Conservation (phyloP, 345 rosid species). For the Arabis alpina region DNA sequence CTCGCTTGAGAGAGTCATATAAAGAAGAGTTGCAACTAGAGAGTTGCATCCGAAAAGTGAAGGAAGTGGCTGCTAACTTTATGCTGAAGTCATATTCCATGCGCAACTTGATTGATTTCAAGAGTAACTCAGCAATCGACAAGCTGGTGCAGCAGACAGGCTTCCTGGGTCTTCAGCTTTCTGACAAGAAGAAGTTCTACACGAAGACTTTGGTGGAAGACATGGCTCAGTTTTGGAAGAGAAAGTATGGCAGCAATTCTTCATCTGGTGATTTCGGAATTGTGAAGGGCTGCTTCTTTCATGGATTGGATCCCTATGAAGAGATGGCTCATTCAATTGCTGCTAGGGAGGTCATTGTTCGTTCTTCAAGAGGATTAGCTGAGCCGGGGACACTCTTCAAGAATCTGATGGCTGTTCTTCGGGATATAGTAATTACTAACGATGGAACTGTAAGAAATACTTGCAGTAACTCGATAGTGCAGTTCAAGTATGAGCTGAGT, state of each 20-base stretch:
- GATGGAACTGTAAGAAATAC: constrained; percentile 94
- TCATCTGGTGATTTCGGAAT: constrained; percentile 79
- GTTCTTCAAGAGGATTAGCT: constrained; percentile 86
- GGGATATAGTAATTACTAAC: constrained; percentile 83
- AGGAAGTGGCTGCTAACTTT: constrained; percentile 54
- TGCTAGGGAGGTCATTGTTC: constrained; percentile 84
- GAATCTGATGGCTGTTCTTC: constrained; percentile 93
- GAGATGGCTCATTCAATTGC: constrained; percentile 86
- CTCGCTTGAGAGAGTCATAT: constrained; percentile 57
- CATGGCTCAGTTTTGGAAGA: constrained; percentile 61
- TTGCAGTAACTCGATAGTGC: constrained; percentile 81
- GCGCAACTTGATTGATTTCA: constrained; percentile 76
- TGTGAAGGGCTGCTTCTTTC: constrained; percentile 71
- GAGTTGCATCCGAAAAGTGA: constrained; percentile 58
- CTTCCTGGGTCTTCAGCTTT: constrained; percentile 83
- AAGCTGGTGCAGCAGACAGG: constrained; percentile 90
- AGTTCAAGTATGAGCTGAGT: constrained; percentile 71
- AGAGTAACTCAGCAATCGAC: constrained; percentile 68
- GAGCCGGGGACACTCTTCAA: constrained; percentile 97
- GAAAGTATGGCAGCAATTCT: constrained; percentile 61
- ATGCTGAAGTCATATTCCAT: constrained; percentile 63
- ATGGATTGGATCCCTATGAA: constrained; percentile 92
- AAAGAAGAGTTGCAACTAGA: constrained; percentile 82
- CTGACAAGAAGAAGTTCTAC: constrained; percentile 84
- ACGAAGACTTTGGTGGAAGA: constrained; percentile 79